A percentile compares a stretch with the other conserved stretches of the same genome.
phyloP scores from a whole-genome alignment of 495 filamentous ascomycete genomes.

The Echria macrotheca region DNA sequence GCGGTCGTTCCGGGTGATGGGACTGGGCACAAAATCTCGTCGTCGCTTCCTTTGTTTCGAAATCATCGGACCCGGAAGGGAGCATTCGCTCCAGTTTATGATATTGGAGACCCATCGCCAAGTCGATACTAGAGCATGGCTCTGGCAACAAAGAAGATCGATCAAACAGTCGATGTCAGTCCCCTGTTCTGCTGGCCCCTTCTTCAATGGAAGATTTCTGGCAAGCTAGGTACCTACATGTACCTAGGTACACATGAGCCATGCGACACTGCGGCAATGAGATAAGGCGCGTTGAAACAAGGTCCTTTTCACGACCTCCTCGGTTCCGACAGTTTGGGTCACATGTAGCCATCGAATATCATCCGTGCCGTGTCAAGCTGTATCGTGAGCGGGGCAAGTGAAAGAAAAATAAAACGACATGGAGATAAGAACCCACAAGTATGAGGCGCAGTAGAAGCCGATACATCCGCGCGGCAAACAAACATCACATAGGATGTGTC shows the following conservation, averaged over 20 bases:
- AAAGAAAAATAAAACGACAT: neutral
- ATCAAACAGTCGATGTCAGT: neutral
- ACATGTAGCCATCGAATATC: neutral
- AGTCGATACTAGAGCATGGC: neutral
- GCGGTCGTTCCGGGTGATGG: neutral
- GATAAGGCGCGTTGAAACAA: neutral
- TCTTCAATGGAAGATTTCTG: too few relatives aligned
- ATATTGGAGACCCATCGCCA: neutral
- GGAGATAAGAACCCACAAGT: neutral
- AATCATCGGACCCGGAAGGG: neutral
- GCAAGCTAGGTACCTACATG: neutral
- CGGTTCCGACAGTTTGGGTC: neutral
- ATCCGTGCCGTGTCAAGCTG: neutral
- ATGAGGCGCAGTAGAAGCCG: neutral
- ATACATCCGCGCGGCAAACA: neutral
- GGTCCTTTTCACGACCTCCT: neutral
- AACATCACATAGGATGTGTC: neutral
- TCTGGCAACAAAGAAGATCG: neutral
- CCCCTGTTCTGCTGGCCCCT: neutral
- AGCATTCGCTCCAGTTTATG: neutral
- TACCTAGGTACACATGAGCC: neutral
- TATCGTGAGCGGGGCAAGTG: neutral
- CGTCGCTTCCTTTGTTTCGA: neutral
- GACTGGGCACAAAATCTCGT: neutral
- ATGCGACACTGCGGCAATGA: neutral